These are phyloP conservation scores for Xylariaceae sp. DNA, from an alignment of 2,329 filamentous ascomycete species.

Conservation along the genomic window DNA sequence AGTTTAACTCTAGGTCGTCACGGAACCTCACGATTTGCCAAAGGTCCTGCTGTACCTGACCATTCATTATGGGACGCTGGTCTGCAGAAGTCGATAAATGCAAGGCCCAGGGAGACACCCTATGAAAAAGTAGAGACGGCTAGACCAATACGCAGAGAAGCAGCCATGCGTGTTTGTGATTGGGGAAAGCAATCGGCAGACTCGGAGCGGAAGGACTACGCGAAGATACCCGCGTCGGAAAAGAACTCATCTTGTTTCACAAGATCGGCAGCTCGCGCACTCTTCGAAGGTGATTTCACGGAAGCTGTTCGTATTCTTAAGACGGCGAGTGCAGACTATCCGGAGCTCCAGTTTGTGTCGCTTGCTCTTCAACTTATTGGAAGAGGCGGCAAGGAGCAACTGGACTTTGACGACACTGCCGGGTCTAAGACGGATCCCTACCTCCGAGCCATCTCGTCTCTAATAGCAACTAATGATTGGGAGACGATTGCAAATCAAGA, in stretches of 20 bases:
- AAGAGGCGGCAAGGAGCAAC: conserved; percentile 46
- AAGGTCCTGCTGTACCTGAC: conserved; percentile 44
- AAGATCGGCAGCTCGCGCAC: conserved; percentile 68
- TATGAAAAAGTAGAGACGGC: conserved; percentile 60
- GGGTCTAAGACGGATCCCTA: conserved; percentile 69
- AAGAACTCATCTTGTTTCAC: conserved; percentile 57
- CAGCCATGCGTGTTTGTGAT: conserved; percentile 69
- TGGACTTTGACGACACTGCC: conserved; percentile 54
- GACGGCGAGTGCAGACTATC: conserved; percentile 55
- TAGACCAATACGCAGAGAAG: conserved; percentile 64
- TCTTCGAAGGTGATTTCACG: conserved; percentile 66
- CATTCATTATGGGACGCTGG: conserved; percentile 53
- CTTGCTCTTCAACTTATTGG: conserved; percentile 60
- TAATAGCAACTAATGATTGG: conserved; percentile 75
- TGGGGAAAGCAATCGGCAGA: conserved; percentile 56
- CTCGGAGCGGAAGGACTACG: conserved; percentile 39
- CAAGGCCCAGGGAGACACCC: conserved; percentile 54
- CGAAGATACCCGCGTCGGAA: conserved; percentile 41
- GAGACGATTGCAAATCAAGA: conserved; percentile 64
- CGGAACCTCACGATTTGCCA: conserved; percentile 42
- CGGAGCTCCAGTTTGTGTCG: conserved; percentile 63
- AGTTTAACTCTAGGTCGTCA: conserved; percentile 40
- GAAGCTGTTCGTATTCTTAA: conserved; percentile 67
- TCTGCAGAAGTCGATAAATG: conserved; percentile 61
- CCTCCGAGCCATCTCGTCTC: conserved; percentile 70